These are phyloP conservation scores for Darksidea phi DNA, from an alignment of 495 filamentous ascomycete genomes.

Conservation along the genomic window DNA sequence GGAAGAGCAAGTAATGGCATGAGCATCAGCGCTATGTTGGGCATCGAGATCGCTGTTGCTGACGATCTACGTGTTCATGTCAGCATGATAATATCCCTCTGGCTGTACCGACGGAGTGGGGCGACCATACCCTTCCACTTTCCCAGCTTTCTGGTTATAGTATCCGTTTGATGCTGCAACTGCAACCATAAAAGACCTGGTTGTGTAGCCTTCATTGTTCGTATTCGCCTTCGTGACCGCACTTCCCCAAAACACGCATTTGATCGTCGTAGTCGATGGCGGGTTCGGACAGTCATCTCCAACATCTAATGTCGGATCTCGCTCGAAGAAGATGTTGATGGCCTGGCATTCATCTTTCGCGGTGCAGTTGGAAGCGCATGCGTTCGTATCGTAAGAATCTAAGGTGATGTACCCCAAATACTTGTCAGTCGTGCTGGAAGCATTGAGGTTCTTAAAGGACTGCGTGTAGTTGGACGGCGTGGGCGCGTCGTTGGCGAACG, in stretches of 20 bases:
- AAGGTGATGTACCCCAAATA: constrained; percentile 12
- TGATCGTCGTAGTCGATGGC: constrained; percentile 11
- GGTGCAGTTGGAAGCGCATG: constrained; percentile 23
- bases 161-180: constrained; percentile 25
- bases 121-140: background rate
- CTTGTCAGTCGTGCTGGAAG: constrained; percentile 4
- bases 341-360: constrained; percentile 15
- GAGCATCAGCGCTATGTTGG: too few relatives aligned
- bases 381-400: constrained; percentile 8
- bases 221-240: constrained; percentile 5
- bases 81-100: background rate
- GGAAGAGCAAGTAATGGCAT: too few relatives aligned
- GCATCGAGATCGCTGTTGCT: too few relatives aligned
- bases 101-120: background rate
- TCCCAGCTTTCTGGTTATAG: background rate
- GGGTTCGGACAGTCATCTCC: constrained; percentile 8
- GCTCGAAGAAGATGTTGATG: constrained; percentile 31
- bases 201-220: constrained; percentile 14
- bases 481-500: constrained; percentile 2
- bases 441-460: constrained; percentile 9
- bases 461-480: constrained; percentile 11
- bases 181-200: constrained; percentile 4
- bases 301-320: constrained; percentile 7
- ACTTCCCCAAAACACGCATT: constrained; percentile 17
- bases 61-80: too few relatives aligned